These are phyloP conservation scores for Agarophyton chilense DNA, from an alignment of 23 red algal genomes.

Conservation along the genomic window DNA sequence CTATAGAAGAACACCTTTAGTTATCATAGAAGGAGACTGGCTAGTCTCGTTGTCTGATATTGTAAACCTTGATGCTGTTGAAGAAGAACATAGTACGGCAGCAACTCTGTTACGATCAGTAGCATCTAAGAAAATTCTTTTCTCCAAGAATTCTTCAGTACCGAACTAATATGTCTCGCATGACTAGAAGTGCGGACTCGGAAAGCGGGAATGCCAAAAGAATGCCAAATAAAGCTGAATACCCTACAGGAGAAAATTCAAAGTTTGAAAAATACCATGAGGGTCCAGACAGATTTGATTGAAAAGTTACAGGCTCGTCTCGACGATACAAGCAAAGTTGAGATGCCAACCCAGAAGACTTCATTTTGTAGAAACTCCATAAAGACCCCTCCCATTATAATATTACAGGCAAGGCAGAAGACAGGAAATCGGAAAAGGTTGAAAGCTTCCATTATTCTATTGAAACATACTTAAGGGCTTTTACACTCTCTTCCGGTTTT, in stretches of 20 bases:
- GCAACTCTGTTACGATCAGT: not conserved
- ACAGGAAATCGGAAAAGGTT: not conserved
- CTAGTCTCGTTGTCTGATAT: no score
- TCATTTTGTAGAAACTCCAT: not conserved
- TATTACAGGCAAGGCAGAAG: not conserved
- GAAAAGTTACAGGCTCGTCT: slow-evolving; percentile 7
- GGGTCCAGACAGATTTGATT: not conserved
- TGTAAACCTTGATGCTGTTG: no score
- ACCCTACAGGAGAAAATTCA: not conserved
- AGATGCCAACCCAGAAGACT: not conserved
- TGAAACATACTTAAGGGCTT: no score
- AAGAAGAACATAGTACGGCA: not conserved
- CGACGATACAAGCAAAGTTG: not conserved
- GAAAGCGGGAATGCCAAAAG: no score
- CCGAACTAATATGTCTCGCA: not conserved
- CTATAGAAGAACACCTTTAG: no score
- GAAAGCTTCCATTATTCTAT: no score
- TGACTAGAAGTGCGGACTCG: not conserved
- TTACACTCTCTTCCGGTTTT: no score
- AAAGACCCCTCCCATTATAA: not conserved
- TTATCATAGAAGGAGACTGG: no score
- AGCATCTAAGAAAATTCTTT: slow-evolving; percentile 50
- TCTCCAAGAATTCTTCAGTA: slow-evolving; percentile 17
- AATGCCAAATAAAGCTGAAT: not conserved
- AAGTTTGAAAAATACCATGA: not conserved